phyloP scores from a whole-genome alignment of 768 basidiomycete species.

The Suillus americanus region DNA sequence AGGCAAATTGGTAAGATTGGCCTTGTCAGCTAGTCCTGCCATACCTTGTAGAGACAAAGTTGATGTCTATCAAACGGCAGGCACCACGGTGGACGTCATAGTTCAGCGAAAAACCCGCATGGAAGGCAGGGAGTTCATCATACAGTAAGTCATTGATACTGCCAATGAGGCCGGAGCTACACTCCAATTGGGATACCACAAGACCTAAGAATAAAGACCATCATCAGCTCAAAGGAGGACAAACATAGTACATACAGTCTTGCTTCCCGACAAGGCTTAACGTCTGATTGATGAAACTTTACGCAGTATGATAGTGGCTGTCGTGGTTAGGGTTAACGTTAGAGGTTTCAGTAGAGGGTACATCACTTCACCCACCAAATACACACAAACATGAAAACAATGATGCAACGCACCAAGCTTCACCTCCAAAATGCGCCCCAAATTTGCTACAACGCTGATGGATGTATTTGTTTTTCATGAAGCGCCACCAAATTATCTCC shows the following conservation, averaged over 20 bases:
- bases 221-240: neutral
- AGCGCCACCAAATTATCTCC: neutral
- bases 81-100: no score
- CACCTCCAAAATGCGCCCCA: neutral
- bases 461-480: neutral
- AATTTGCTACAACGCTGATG: neutral
- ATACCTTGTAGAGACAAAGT: no score
- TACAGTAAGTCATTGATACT: no score
- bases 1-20: no score
- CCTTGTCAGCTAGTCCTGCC: no score
- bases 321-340: neutral
- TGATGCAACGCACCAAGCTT: no score
- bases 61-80: no score
- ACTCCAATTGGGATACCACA: slow-evolving; percentile 18
- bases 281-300: neutral
- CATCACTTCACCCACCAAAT: neutral
- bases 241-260: neutral
- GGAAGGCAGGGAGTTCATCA: no score
- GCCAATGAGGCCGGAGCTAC: no score
- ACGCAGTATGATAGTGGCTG: neutral
- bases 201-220: slow-evolving; percentile 31
- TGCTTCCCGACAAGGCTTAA: neutral
- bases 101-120: no score
- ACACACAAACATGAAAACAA: no score
- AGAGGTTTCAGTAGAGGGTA: neutral